Evolutionary conservation across 805 yeast genomes (phyloP), one percentile per base, ranked within the genome.

Genomic region (Saccharomyces kudriavzevii): DNA sequence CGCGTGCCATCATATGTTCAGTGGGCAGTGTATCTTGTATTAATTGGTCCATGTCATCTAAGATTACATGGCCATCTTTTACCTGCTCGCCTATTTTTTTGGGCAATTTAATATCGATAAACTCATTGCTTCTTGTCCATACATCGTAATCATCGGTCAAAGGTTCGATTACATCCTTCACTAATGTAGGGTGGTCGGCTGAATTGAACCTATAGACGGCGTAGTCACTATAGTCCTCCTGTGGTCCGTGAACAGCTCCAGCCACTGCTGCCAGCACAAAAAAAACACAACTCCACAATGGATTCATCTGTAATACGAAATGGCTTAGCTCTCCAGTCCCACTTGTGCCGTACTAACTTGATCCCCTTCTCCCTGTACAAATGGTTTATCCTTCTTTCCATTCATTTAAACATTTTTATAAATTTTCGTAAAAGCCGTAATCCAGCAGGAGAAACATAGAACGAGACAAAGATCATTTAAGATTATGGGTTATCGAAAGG

Each of bases 1-100:
- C 55, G 24, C 22, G 43, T 5, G 43, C 24, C 17, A 31, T 30
- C 20, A 29, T 31, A 5, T 24, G 31, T 29, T 25, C 26, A 14
- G 40, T n/a, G 1, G 88, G 85, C 54, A 70, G 80, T 0, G 87
- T 76, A 58, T 83, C 85, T 55, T 63, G 75, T 0, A 86, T 74
- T 0, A 78, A 70, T 59, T 80, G 82, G 1, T 86, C 75, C 52
- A 86, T 70, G 63, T 86, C 86, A 0, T 71, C 72, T 47, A 86
- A 76, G 13, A 84, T 68, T 27, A 50, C 14, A 28, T 71, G 60
- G 57, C 74, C 66, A 0, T 69, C 59, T 30, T 65, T 60, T 11
- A 55, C 20, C 43, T 35, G 24, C 13, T 54, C 20, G 11, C 58
- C 51, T 2, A 60, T 29, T 20, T 51, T 48, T 14, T 56, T 52